A percentile compares a stretch with the other conserved stretches of the same genome.
Evolutionary conservation across 106 monocot species (phyloP).

Genomic region (Hemerocallis citrina): DNA sequence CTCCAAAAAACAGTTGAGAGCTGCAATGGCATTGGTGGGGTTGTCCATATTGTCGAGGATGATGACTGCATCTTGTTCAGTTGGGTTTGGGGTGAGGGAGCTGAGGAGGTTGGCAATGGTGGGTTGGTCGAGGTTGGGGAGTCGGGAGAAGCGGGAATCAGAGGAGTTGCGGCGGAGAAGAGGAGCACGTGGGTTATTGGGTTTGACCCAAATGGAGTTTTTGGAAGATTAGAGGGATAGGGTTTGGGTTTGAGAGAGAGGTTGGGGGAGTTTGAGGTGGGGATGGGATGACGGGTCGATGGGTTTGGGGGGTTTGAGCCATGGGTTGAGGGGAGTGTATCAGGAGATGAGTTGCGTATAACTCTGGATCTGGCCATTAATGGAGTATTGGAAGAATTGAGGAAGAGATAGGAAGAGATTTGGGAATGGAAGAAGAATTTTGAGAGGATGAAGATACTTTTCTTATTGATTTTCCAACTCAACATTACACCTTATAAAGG

Average conservation of each 20-base stretch:
- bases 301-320: slow-evolving; percentile 5
- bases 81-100: slow-evolving; percentile 8
- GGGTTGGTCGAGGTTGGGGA: slow-evolving; percentile 16
- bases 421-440: too few relatives aligned
- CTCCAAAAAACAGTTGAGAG: slow-evolving; percentile 51
- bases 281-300: slow-evolving; percentile 6
- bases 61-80: slow-evolving; percentile 67
- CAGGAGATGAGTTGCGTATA: too few relatives aligned
- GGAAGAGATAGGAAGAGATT: too few relatives aligned
- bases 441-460: too few relatives aligned
- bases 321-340: background rate
- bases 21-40: slow-evolving; percentile 29
- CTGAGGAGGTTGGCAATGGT: slow-evolving; percentile 8
- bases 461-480: too few relatives aligned
- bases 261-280: background rate
- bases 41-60: slow-evolving; percentile 54
- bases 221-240: slow-evolving; percentile 18
- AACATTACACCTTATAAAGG: too few relatives aligned
- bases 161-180: slow-evolving; percentile 29
- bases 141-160: slow-evolving; percentile 44
- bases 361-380: too few relatives aligned
- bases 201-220: slow-evolving; percentile 73
- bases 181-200: slow-evolving; percentile 38
- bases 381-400: too few relatives aligned
- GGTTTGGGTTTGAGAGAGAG: slow-evolving; percentile 6